Conservation (phyloP, 1,284 basidiomycete species). For the Trichosporon ovoides region DNA sequence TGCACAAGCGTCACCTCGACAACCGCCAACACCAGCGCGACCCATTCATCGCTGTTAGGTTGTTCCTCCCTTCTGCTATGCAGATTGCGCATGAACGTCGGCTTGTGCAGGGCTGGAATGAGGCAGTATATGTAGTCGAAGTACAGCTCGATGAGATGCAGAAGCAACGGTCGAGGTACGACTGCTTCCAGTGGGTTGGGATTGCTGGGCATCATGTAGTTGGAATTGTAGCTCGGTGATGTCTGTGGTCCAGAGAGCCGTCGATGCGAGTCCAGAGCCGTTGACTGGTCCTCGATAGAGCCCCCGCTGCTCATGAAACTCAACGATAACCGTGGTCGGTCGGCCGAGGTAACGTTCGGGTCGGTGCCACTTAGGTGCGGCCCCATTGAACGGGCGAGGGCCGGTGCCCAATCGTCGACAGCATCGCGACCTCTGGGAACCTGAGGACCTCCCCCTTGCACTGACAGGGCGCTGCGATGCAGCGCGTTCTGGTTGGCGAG, state of each 20-base stretch:
- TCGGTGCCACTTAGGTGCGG: constrained; percentile 9
- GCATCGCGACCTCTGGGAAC: constrained; percentile 7
- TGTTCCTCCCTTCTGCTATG: constrained; percentile 70
- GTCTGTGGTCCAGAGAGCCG: background rate
- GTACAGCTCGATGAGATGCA: constrained; percentile 66
- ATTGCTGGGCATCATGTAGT: background rate
- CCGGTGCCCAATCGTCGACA: constrained; percentile 18
- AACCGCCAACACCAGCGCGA: constrained; percentile 76
- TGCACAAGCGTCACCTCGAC: constrained; percentile 70
- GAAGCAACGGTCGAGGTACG: constrained; percentile 34
- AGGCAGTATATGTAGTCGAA: constrained; percentile 83
- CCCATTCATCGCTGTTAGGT: constrained; percentile 62
- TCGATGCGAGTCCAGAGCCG: background rate
- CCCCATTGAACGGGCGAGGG: constrained; percentile 5
- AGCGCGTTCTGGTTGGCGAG: constrained; percentile 21
- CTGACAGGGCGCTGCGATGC: constrained; percentile 11
- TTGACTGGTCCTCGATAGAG: background rate
- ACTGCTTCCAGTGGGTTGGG: constrained; percentile 40
- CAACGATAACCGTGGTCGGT: constrained; percentile 1
- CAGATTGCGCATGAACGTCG: constrained; percentile 78
- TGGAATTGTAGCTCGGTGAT: background rate
- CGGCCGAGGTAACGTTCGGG: background rate
- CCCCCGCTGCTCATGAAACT: constrained; percentile 5
- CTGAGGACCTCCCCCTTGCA: constrained; percentile 8
- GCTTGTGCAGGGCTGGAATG: constrained; percentile 57